These are phyloP conservation scores for Aspergillus sp. DNA, from an alignment of 2,329 filamentous ascomycete genomes.

Conservation along the genomic window DNA sequence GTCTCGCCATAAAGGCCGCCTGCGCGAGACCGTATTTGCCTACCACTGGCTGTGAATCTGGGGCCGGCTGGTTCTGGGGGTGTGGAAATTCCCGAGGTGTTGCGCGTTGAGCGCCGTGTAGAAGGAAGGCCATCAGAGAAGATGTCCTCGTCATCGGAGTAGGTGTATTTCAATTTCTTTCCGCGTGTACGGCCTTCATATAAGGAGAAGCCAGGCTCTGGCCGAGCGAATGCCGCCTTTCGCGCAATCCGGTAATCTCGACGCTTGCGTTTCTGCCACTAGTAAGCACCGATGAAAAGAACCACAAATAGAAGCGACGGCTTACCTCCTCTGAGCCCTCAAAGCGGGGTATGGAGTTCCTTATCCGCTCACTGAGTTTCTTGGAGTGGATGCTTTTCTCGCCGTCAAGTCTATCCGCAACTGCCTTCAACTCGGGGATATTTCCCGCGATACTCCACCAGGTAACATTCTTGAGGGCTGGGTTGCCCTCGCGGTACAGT, in stretches of 20 bases:
- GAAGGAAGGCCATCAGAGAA: constrained; percentile 65
- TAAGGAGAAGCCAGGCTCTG: constrained; percentile 84
- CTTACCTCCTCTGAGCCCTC: constrained; percentile 87
- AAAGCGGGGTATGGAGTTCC: constrained; percentile 79
- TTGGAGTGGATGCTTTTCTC: constrained; percentile 82
- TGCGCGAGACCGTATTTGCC: constrained; percentile 67
- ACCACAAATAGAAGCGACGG: constrained; percentile 11
- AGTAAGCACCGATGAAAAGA: constrained; percentile 17
- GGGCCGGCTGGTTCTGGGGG: constrained; percentile 68
- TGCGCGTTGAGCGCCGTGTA: constrained; percentile 64
- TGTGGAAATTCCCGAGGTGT: constrained; percentile 68
- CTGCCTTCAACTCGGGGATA: constrained; percentile 77
- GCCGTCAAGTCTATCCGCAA: constrained; percentile 75
- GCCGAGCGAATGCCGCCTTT: constrained; percentile 82
- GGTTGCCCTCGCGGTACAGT: constrained; percentile 91
- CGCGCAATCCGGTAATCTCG: constrained; percentile 86
- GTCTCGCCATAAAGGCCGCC: constrained; percentile 58
- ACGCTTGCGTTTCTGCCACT: constrained; percentile 76
- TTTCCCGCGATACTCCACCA: constrained; percentile 93
- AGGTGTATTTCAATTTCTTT: constrained; percentile 96
- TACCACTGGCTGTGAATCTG: constrained; percentile 77
- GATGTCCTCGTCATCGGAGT: constrained; percentile 82
- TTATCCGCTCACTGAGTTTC: constrained; percentile 74
- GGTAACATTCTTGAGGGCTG: constrained; percentile 70
- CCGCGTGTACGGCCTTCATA: constrained; percentile 96